A percentile compares a stretch with the other conserved stretches of the same genome.
Conservation (phyloP, 306 rosid genomes). For the Canavalia gladiata region DNA sequence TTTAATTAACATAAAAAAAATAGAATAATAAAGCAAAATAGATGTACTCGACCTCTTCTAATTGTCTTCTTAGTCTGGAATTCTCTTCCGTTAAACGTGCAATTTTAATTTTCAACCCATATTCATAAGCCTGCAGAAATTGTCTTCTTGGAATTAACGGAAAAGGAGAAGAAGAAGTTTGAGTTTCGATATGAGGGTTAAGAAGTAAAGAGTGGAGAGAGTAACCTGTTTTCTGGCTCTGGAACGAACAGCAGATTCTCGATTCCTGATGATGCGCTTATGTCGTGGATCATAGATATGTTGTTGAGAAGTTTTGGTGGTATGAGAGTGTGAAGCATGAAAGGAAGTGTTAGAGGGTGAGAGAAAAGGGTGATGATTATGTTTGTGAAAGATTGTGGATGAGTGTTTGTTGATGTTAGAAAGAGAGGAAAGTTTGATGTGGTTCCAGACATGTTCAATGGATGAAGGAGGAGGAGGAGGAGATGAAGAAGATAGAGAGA, state of each 20-base stretch:
- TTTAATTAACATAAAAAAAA: neutral
- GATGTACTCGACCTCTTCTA: conserved; percentile 26
- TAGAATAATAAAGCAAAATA: neutral
- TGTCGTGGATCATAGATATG: neutral
- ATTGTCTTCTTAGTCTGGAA: conserved; percentile 32
- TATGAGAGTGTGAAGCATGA: neutral
- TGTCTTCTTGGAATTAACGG: neutral
- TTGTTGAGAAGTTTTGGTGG: neutral
- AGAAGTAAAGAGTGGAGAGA: neutral
- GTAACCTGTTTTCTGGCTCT: conserved; percentile 50
- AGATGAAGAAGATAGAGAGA: neutral
- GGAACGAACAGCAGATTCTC: conserved; percentile 50
- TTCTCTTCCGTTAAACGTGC: conserved; percentile 46
- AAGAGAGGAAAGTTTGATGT: conserved; percentile 34
- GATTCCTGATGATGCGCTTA: conserved; percentile 43
- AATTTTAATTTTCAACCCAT: conserved; percentile 33
- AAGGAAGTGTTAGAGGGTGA: neutral
- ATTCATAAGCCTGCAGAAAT: conserved; percentile 45
- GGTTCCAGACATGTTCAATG: conserved; percentile 39
- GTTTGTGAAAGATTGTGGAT: neutral
- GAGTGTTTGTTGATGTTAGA: neutral
- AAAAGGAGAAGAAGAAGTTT: neutral
- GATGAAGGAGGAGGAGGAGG: neutral
- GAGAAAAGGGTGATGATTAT: neutral
- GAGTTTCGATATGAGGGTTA: neutral